Conservation (phyloP, 2,329 filamentous ascomycete species). For the Aspergillus thermomutatus region DNA sequence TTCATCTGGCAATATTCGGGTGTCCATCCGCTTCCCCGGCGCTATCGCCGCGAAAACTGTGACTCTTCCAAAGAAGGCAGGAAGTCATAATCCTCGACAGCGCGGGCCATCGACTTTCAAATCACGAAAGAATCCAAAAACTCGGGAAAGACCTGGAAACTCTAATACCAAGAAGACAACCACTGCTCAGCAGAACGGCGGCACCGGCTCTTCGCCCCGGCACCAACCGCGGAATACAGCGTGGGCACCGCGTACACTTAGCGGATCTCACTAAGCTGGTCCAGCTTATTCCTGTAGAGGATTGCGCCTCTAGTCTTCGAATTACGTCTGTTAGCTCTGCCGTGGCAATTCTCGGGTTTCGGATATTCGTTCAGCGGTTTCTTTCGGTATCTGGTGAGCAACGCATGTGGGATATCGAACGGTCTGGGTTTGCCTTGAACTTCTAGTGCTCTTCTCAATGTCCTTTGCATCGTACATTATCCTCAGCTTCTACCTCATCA, state of each 20-base stretch:
- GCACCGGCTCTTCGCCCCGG: constrained; percentile 20
- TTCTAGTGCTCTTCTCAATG: constrained; percentile 19
- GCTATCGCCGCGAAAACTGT: constrained; percentile 42
- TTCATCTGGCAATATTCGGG: constrained; percentile 33
- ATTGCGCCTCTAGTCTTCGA: constrained; percentile 1
- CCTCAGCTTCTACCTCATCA: constrained; percentile 9
- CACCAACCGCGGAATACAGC: constrained; percentile 26
- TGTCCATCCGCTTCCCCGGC: constrained; percentile 49
- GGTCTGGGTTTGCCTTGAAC: constrained; percentile 17
- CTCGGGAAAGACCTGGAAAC: constrained; percentile 25
- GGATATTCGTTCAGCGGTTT: constrained; percentile 19
- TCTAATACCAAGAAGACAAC: constrained; percentile 26
- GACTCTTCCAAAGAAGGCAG: constrained; percentile 34
- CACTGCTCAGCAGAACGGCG: constrained; percentile 20
- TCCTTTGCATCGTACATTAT: constrained; percentile 15
- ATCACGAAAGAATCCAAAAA: constrained; percentile 29
- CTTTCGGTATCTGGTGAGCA: constrained; percentile 22
- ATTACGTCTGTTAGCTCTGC: constrained; percentile 1
- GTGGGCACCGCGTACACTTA: constrained; percentile 26
- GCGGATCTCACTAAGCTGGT: constrained; percentile 19
- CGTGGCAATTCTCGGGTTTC: constrained; percentile 13
- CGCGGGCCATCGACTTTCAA: constrained; percentile 28
- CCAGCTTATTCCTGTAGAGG: constrained; percentile 2
- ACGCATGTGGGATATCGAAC: constrained; percentile 15
- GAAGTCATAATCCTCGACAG: constrained; percentile 20